Evolutionary conservation across 345 rosid species (phyloP), one percentile per base, ranked within the genome.

Genomic region (Eutrema japonicum): DNA sequence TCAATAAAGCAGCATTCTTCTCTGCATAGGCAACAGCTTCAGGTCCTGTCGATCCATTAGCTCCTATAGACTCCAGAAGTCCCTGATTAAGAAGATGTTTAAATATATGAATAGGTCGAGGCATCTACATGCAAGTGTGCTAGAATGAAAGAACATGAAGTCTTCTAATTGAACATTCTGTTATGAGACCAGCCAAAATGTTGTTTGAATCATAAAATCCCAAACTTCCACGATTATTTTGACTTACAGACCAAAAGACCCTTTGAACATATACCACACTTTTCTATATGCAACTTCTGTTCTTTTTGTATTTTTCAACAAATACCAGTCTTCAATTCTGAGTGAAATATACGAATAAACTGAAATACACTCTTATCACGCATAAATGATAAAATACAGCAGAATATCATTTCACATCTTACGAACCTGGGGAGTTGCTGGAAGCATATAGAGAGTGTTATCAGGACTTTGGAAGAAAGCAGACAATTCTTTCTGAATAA

Each of bases 11-110:
- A 80, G 98, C 98, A 84, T 81, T 96, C 82, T 85, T 96, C 82
- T 96, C 99, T 10, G 97, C 96, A 3, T 84, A 85, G 64, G 93
- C 88, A 83, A 87, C 78, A 73, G 95, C 91, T 81, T 96, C 96
- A 74, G 90, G 86, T 78, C 98, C 98, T 1, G 93, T 85, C 38
- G 96, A 87, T 73, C 96, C 99, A 7, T 73, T 89, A 72, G 92
- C 83, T 76, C 94, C 98, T 83, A 91, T 77, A 74, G 92, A 85
- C 78, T 89, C 98, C 80, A 93, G 66, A 82, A 93, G 94, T 68
- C 96, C 98, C 97, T 93, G 83, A 71, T n/a, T 71, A 43, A 53
- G 60, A 70, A 80, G 64, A 55, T 14, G 16, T 74, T 49, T 51
- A 42, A 29, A 76, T 33, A 47, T 76, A 52, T 50, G 30, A 58